phyloP scores from a whole-genome alignment of 805 yeast genomes.

The Monosporozyma siamensis region DNA sequence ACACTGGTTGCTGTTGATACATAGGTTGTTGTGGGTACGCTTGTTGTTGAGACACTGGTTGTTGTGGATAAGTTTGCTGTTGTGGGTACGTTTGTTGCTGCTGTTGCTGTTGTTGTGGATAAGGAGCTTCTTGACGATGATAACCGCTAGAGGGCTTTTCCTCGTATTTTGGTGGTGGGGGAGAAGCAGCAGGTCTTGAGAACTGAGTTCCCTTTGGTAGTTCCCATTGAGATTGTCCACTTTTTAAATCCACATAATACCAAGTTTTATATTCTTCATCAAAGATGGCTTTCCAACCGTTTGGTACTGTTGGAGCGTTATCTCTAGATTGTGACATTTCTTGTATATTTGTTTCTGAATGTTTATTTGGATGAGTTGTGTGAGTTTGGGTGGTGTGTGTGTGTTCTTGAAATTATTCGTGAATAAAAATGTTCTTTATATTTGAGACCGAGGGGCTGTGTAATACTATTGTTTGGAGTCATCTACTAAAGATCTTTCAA shows the following conservation, averaged over 20 bases:
- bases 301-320: constrained; percentile 46
- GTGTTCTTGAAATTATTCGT: too few species aligned
- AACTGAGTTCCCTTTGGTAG: constrained; percentile 55
- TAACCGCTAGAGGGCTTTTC: not conserved
- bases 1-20: constrained; percentile 17
- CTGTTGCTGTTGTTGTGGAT: constrained; percentile 9
- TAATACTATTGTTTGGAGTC: too few species aligned
- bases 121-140: constrained; percentile 1
- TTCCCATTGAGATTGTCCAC: constrained; percentile 86
- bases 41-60: constrained; percentile 18
- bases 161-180: not conserved
- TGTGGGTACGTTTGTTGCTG: constrained; percentile 16
- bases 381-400: too few species aligned
- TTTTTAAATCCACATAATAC: constrained; percentile 69
- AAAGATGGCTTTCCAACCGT: constrained; percentile 67
- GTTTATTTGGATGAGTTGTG: too few species aligned
- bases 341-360: not conserved
- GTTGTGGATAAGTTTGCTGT: constrained; percentile 19
- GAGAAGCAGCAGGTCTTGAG: constrained; percentile 12
- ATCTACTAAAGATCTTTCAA: too few species aligned
- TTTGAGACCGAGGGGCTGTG: too few species aligned
- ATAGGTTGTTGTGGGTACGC: constrained; percentile 18
- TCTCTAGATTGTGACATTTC: constrained; percentile 22
- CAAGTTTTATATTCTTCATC: constrained; percentile 62
- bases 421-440: too few species aligned